Evolutionary conservation across 768 basidiomycete genomes (phyloP).

Genomic region (Leccinum broughii): DNA sequence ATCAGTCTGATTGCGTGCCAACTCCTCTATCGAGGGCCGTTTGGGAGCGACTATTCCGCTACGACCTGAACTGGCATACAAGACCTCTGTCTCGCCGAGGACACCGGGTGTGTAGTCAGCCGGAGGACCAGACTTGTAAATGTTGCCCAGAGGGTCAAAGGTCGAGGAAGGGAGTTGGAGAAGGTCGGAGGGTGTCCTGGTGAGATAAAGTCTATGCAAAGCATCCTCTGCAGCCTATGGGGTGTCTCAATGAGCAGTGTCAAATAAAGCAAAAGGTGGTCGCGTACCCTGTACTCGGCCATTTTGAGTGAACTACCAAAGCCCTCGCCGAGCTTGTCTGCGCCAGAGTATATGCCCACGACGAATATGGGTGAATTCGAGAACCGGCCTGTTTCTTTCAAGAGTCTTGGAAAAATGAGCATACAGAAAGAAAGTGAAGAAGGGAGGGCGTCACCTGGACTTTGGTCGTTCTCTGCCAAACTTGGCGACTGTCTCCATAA

Average conservation of each 20-base stretch:
- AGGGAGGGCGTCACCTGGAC: conserved; percentile 52
- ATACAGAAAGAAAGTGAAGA: neutral
- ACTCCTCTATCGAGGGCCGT: conserved; percentile 29
- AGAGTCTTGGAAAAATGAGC: conserved; percentile 49
- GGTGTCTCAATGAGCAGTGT: neutral
- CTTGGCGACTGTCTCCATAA: conserved; percentile 70
- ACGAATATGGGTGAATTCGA: conserved; percentile 91
- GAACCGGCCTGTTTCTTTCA: conserved; percentile 91
- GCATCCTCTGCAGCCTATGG: conserved; percentile 83
- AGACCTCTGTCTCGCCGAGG: conserved; percentile 61
- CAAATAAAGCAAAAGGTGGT: neutral
- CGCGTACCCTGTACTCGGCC: conserved; percentile 86
- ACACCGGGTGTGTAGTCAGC: conserved; percentile 52
- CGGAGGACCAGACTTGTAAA: conserved; percentile 50
- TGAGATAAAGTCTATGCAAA: conserved; percentile 79
- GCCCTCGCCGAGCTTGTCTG: conserved; percentile 88
- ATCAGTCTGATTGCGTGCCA: conserved; percentile 20
- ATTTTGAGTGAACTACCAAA: conserved; percentile 91
- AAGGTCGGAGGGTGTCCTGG: conserved; percentile 66
- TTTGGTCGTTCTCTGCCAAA: conserved; percentile 65
- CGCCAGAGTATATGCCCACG: conserved; percentile 89
- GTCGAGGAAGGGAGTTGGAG: conserved; percentile 74
- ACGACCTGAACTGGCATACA: conserved; percentile 69
- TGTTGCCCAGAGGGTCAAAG: conserved; percentile 59
- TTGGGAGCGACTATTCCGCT: conserved; percentile 40